Evolutionary conservation across 192 early-diverging fungal genomes (phyloP).

Genomic region (Coemansia sp.): DNA sequence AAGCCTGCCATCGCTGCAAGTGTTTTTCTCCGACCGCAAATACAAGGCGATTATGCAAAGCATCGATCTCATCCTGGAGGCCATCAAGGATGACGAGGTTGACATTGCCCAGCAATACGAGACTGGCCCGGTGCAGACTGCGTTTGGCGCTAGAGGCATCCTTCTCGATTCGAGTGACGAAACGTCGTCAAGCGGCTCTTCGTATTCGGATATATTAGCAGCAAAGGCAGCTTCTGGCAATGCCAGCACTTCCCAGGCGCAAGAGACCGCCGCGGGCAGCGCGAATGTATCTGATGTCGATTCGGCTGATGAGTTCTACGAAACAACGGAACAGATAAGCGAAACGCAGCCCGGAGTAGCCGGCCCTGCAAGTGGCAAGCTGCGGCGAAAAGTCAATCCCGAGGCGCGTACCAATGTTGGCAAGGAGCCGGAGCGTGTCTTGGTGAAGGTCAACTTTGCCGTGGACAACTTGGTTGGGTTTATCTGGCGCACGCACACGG

Average conservation of each 20-base stretch:
- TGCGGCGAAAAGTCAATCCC: conserved; percentile 36
- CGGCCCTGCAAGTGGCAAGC: conserved; percentile 6
- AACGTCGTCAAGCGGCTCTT: neutral
- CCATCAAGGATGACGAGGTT: conserved; percentile 48
- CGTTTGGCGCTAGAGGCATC: conserved; percentile 49
- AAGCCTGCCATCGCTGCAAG: conserved; percentile 77
- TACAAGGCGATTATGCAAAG: conserved; percentile 87
- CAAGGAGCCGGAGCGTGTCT: conserved; percentile 48
- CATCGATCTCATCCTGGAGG: conserved; percentile 68
- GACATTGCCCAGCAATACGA: conserved; percentile 54
- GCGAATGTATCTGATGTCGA: conserved; percentile 8
- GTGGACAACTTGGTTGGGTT: conserved; percentile 55
- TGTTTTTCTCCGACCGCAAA: conserved; percentile 94
- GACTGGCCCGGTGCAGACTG: conserved; percentile 23
- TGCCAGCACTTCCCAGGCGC: neutral
- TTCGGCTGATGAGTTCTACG: conserved; percentile 52
- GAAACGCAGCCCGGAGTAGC: conserved; percentile 13
- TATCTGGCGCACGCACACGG: conserved; percentile 50
- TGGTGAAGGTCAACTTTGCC: conserved; percentile 51
- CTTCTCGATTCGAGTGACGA: conserved; percentile 12
- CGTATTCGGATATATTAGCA: neutral
- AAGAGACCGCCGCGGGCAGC: neutral
- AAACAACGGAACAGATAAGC: conserved; percentile 30
- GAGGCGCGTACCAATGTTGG: conserved; percentile 24
- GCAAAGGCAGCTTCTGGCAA: neutral